Evolutionary conservation across 805 yeast genomes (phyloP).

Genomic region (Huiozyma naganishii): DNA sequence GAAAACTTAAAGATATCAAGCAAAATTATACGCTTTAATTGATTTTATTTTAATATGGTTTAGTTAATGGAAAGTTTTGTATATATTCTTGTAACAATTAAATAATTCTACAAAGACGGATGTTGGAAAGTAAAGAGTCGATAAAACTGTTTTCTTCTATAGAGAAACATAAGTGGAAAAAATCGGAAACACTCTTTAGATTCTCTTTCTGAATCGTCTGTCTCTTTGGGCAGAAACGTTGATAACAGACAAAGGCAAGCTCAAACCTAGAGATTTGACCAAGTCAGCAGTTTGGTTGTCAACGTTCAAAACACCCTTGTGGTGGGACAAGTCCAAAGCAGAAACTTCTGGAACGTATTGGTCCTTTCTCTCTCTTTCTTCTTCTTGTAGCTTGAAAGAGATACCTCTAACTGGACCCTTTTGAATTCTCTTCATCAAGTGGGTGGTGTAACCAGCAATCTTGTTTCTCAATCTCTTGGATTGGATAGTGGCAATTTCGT

Average conservation of each 20-base stretch:
- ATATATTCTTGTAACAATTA: constrained; percentile 8
- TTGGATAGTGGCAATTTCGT: constrained; percentile 97
- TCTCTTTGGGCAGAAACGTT: constrained; percentile 83
- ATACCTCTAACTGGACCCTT: constrained; percentile 99
- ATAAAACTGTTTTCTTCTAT: background rate
- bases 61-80: background rate
- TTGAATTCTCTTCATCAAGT: constrained; percentile 99
- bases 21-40: too few relatives aligned
- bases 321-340: constrained; percentile 95
- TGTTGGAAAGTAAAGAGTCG: background rate
- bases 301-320: constrained; percentile 92
- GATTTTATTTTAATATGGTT: background rate
- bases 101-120: constrained; percentile 4
- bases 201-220: constrained; percentile 90
- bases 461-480: constrained; percentile 99
- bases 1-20: too few relatives aligned
- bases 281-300: constrained; percentile 94
- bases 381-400: constrained; percentile 99
- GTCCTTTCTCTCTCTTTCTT: constrained; percentile 99
- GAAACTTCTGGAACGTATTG: constrained; percentile 99
- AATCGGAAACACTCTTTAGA: constrained; percentile 32
- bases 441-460: constrained; percentile 99
- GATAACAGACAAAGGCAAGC: constrained; percentile 75
- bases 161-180: background rate
- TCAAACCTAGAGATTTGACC: constrained; percentile 88